Conservation (phyloP, 2,329 filamentous ascomycete genomes). For the Phaeosphaeria sp. region DNA sequence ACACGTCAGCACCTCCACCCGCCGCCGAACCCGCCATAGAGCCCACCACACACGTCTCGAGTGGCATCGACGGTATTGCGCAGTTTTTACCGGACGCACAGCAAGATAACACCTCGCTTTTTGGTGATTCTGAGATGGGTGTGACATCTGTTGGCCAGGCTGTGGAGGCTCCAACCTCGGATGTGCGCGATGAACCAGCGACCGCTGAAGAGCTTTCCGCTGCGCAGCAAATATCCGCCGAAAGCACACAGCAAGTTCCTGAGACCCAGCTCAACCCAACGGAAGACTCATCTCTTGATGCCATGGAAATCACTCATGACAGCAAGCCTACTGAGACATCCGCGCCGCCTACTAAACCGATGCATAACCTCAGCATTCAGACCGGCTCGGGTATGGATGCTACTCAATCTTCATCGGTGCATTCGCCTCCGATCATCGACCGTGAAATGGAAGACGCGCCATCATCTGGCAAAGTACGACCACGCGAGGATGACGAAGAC, state of each 20-base stretch:
- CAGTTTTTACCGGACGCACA: conserved; percentile 52
- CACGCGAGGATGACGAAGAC: conserved; percentile 66
- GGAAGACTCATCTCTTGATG: conserved; percentile 23
- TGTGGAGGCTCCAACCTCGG: conserved; percentile 49
- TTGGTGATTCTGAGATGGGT: conserved; percentile 37
- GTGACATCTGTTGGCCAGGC: conserved; percentile 46
- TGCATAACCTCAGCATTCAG: conserved; percentile 41
- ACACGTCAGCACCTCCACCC: conserved; percentile 33
- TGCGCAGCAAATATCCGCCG: conserved; percentile 23
- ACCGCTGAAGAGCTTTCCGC: conserved; percentile 17
- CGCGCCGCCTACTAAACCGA: conserved; percentile 39
- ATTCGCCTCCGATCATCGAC: conserved; percentile 35
- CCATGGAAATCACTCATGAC: conserved; percentile 33
- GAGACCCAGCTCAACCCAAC: conserved; percentile 34
- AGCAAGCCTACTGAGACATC: conserved; percentile 16
- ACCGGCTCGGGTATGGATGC: conserved; percentile 23
- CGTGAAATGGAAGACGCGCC: conserved; percentile 49
- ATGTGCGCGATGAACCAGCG: conserved; percentile 38
- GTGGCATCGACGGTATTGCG: conserved; percentile 52
- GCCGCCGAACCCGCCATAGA: conserved; percentile 40
- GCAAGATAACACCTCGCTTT: conserved; percentile 49
- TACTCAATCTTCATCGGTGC: conserved; percentile 19
- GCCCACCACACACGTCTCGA: conserved; percentile 50
- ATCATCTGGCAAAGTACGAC: conserved; percentile 62
- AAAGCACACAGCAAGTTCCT: conserved; percentile 38